Evolutionary conservation across 495 filamentous ascomycete species (phyloP), one percentile per base, ranked within the genome.

Genomic region (Neurospora africana): DNA sequence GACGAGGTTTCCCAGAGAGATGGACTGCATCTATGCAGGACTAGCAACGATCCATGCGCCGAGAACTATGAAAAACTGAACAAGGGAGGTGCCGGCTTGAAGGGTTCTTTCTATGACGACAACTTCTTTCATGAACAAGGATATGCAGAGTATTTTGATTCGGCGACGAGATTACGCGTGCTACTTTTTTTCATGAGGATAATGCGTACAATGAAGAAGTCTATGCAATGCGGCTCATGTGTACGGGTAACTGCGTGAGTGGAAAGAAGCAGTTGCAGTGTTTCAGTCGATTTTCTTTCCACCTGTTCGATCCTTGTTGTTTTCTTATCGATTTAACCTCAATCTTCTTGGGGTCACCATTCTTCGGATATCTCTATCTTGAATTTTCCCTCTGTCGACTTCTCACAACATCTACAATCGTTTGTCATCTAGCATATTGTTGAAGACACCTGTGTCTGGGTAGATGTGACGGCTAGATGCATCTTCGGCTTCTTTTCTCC

Each of bases 1-100:
- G 70, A 41, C 61, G 30, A 67, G 75, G 33, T 79, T 79, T 38
- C 72, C 76, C 10, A 68, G 65, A 21, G 75, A 79, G 68, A 79
- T 79, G 78, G 78, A 79, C 41, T 76, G 69, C 41, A 74, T 79
- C n/a, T 79, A 78, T 38, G 38, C 71, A 6, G 68, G 71, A 36
- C 67, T 72, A 17, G 68, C 44, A 23, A 38, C 33, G 4, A 33
- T 6, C 23, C 23, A 61, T 19, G 27, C 53, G 53, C 27, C 53
- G 15, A 33, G 6, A 19, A 33, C 27, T 19, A 30, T 19, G 27
- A 27, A 15, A 61, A 27, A 17, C 17, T 30, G 27, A 61, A 19
- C 53, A 61, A 33, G 15, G 53, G 13, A 33, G 23, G 15, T 3
- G 53, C 15, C 53, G 27, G 13, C 13, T 33, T 33, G 15, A 27